Conservation (phyloP, 129 eudicot species). For the Oenanthe sinensis region DNA sequence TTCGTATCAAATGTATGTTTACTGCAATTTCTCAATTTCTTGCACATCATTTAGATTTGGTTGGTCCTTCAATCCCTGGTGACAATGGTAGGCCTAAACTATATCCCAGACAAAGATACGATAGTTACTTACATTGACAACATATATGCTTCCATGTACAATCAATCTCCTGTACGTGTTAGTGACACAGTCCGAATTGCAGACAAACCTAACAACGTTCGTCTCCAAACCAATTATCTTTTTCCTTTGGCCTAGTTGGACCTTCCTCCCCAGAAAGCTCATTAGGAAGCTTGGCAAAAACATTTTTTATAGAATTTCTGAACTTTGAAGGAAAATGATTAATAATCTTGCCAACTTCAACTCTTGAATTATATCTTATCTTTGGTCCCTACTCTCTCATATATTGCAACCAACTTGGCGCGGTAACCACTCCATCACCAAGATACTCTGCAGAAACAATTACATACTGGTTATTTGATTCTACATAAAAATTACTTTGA, state of each 20-base stretch:
- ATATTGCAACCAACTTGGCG: conserved; percentile 83
- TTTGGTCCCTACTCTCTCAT: conserved; percentile 96
- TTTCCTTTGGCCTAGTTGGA: conserved; percentile 98
- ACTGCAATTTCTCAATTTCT: not conserved
- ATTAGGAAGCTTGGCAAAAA: conserved; percentile 51
- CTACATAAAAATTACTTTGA: conserved; percentile 40
- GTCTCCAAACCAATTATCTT: conserved; percentile 88
- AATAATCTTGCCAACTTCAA: conserved; percentile 50
- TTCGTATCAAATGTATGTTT: not conserved
- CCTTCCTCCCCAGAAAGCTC: conserved; percentile 84
- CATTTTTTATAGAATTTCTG: conserved; percentile 29
- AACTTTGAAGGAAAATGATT: conserved; percentile 39
- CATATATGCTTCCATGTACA: not conserved
- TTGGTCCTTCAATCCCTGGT: not conserved
- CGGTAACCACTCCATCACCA: conserved; percentile 49
- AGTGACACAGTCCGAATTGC: not conserved
- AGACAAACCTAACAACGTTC: conserved; percentile 52
- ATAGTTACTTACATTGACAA: not conserved
- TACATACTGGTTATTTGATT: conserved; percentile 59
- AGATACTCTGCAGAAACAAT: conserved; percentile 87
- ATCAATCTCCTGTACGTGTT: not conserved
- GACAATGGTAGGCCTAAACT: not conserved
- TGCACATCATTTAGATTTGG: not conserved
- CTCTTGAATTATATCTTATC: conserved; percentile 53
- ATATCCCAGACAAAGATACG: conserved; percentile 4